These are phyloP conservation scores for Lomentospora prolificans DNA, from an alignment of 2,329 filamentous ascomycete genomes.

Conservation along the genomic window DNA sequence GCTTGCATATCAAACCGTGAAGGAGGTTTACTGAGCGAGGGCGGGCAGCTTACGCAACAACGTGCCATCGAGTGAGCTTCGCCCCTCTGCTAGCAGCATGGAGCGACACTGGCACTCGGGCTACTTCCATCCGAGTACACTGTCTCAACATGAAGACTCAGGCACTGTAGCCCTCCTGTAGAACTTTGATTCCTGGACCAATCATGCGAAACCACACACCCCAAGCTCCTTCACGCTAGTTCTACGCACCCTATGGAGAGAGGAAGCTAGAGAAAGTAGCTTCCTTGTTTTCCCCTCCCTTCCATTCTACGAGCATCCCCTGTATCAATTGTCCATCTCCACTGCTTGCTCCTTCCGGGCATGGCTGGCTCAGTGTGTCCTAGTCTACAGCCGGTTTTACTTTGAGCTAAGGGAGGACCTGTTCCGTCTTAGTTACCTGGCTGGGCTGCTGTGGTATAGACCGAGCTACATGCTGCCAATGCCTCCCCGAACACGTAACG, in stretches of 20 bases:
- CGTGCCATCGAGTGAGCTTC: no score
- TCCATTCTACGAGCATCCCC: no score
- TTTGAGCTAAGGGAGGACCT: background rate
- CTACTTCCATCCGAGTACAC: no score
- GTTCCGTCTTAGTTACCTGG: background rate
- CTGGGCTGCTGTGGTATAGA: background rate
- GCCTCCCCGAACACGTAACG: background rate
- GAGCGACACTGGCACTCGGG: no score
- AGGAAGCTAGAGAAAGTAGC: background rate
- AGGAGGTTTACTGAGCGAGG: no score
- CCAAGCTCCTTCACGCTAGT: constrained; percentile 1
- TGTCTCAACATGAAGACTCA: background rate
- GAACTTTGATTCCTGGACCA: no score
- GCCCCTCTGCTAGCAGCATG: no score
- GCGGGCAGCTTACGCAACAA: no score
- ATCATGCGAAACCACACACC: constrained; percentile 2
- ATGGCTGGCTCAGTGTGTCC: background rate
- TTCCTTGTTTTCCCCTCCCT: background rate
- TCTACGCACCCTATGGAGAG: background rate
- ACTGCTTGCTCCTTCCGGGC: background rate
- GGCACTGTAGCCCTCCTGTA: background rate
- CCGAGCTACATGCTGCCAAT: background rate
- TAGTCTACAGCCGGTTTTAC: background rate
- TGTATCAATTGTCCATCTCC: background rate
- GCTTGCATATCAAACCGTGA: no score